A percentile compares a stretch with the other conserved stretches of the same genome.
These are phyloP conservation scores for Pyronema omphalodes DNA, from an alignment of 495 filamentous ascomycete species.

Conservation along the genomic window DNA sequence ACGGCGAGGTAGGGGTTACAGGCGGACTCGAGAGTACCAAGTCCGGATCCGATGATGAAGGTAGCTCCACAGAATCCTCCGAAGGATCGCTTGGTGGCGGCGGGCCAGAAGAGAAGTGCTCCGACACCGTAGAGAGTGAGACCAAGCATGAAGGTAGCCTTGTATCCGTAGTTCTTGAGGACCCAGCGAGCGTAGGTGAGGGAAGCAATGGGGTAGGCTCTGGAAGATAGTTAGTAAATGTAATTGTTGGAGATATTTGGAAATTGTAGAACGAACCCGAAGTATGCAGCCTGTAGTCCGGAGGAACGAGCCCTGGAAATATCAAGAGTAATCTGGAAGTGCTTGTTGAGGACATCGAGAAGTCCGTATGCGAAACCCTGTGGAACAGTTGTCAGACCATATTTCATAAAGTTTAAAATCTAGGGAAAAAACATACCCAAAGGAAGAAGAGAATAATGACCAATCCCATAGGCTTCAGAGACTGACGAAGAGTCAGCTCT, in stretches of 20 bases:
- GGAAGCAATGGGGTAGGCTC: conserved; percentile 21
- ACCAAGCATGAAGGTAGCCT: conserved; percentile 36
- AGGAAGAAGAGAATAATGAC: conserved; percentile 22
- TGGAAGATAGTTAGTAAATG: neutral
- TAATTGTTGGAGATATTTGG: neutral
- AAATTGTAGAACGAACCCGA: conserved; percentile 13
- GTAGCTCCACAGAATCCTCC: conserved; percentile 41
- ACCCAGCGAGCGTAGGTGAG: conserved; percentile 26
- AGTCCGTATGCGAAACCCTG: conserved; percentile 32
- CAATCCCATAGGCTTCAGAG: conserved; percentile 12
- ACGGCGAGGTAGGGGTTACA: conserved; percentile 38
- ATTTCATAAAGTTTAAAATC: neutral
- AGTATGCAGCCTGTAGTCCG: conserved; percentile 22
- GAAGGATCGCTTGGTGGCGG: conserved; percentile 35
- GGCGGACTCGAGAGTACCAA: conserved; percentile 37
- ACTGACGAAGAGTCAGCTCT: conserved; percentile 16
- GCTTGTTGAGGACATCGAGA: conserved; percentile 36
- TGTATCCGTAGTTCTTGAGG: conserved; percentile 36
- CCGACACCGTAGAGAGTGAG: conserved; percentile 36
- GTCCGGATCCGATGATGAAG: conserved; percentile 38
- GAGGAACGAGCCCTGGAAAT: conserved; percentile 20
- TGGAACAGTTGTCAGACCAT: neutral
- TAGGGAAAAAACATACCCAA: conserved; percentile 9
- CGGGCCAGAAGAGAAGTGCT: conserved; percentile 37
- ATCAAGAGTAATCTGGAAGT: conserved; percentile 30